A percentile compares a stretch with the other conserved stretches of the same genome.
Evolutionary conservation across 2,329 filamentous ascomycete genomes (phyloP).

Genomic region (Aspergillus awamori): DNA sequence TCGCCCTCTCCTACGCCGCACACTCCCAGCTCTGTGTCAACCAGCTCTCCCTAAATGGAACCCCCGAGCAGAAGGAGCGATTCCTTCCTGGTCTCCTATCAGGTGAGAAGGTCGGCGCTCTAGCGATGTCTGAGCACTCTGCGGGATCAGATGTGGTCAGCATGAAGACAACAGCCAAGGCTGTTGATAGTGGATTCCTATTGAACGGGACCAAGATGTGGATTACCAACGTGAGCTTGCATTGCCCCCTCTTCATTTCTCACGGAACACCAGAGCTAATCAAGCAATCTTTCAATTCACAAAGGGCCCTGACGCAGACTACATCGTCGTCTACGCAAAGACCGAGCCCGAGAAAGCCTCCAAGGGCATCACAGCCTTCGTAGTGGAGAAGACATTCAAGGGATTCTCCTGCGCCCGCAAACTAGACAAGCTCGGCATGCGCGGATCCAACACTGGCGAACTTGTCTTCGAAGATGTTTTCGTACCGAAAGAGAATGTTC

Average conservation of each 20-base stretch:
- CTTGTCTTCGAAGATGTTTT: constrained; percentile 89
- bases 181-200: constrained; percentile 80
- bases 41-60: constrained; percentile 89
- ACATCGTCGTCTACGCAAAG: constrained; percentile 96
- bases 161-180: constrained; percentile 84
- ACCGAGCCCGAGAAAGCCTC: constrained; percentile 77
- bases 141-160: constrained; percentile 92
- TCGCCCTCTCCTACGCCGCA: constrained; percentile 85
- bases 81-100: constrained; percentile 81
- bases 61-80: constrained; percentile 72
- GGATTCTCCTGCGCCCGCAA: constrained; percentile 89
- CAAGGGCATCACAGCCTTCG: constrained; percentile 93
- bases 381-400: constrained; percentile 69
- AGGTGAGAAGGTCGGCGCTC: constrained; percentile 77
- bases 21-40: constrained; percentile 97
- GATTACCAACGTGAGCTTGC: constrained; percentile 81
- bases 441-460: constrained; percentile 94
- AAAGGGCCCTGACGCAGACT: constrained; percentile 80
- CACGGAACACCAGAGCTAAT: not conserved
- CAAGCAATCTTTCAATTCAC: not conserved
- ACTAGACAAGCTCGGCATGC: constrained; percentile 97
- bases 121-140: constrained; percentile 94
- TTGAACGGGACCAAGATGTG: constrained; percentile 97
- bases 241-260: too few relatives aligned
- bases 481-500: constrained; percentile 77